Evolutionary conservation across 2,329 filamentous ascomycete species (phyloP).

Genomic region (Botrytis galanthina): DNA sequence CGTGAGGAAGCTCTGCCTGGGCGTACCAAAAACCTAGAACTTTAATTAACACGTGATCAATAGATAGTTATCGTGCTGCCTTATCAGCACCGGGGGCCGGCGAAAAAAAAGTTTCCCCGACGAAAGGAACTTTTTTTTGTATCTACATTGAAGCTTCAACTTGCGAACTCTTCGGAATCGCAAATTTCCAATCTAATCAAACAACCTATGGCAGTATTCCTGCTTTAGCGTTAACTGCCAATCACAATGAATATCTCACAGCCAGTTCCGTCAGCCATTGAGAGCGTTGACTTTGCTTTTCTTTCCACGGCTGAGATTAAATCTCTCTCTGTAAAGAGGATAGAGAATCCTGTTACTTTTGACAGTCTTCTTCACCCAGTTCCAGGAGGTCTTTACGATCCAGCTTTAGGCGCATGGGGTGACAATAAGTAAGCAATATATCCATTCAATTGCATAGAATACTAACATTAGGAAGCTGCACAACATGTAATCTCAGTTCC

Average conservation of each 20-base stretch:
- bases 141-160: slow-evolving; percentile 15
- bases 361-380: slow-evolving; percentile 87
- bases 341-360: slow-evolving; percentile 92
- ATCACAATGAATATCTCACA: slow-evolving; percentile 68
- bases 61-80: background rate
- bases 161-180: background rate
- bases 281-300: slow-evolving; percentile 86
- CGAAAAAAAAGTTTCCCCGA: slow-evolving; percentile 18
- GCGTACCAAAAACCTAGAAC: slow-evolving; percentile 1
- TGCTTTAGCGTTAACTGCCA: slow-evolving; percentile 20
- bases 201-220: slow-evolving; percentile 19
- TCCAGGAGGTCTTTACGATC: slow-evolving; percentile 88
- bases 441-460: background rate
- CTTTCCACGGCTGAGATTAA: slow-evolving; percentile 80
- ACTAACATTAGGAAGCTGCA: slow-evolving; percentile 58
- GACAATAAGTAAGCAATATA: slow-evolving; percentile 66
- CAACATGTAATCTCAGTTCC: slow-evolving; percentile 84
- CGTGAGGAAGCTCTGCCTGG: background rate
- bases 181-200: slow-evolving; percentile 5
- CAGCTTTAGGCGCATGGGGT: slow-evolving; percentile 84
- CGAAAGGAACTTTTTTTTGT: slow-evolving; percentile 19
- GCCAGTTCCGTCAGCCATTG: slow-evolving; percentile 78
- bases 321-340: slow-evolving; percentile 86
- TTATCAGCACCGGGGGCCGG: slow-evolving; percentile 19
- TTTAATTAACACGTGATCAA: background rate